Evolutionary conservation across 176 grass and related monocot species (phyloP).

Genomic region (Neostapfia colusana): DNA sequence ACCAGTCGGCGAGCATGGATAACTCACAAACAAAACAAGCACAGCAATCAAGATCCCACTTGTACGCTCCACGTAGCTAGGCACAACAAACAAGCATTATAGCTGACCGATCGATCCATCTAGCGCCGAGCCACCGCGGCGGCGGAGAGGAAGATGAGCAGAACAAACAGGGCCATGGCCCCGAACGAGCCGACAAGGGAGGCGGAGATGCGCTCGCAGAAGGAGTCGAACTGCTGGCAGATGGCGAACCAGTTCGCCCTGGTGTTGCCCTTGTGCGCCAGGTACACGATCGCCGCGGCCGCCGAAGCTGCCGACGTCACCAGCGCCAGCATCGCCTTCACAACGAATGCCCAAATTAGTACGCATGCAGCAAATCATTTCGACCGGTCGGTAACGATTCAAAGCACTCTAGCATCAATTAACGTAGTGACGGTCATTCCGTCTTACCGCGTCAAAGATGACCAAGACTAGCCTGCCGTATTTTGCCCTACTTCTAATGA

Average conservation of each 20-base stretch:
- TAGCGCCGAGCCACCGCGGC: slow-evolving; percentile 37
- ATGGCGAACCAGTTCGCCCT: slow-evolving; percentile 58
- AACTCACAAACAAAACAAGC: neutral
- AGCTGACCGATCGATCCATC: neutral
- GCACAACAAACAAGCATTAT: neutral
- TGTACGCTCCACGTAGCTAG: neutral
- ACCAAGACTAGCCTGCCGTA: slow-evolving; percentile 36
- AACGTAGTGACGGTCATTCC: neutral
- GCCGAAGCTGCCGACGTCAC: slow-evolving; percentile 45
- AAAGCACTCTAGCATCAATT: neutral
- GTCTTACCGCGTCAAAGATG: slow-evolving; percentile 48
- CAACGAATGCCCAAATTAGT: neutral
- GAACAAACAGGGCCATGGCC: slow-evolving; percentile 35
- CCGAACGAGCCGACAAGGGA: too few relatives aligned
- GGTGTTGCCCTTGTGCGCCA: slow-evolving; percentile 57
- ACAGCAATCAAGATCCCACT: neutral
- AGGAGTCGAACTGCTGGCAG: too few relatives aligned
- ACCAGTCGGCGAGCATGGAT: too few relatives aligned
- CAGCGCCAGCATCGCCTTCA: slow-evolving; percentile 60
- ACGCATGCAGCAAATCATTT: neutral
- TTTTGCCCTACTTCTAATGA: slow-evolving; percentile 47
- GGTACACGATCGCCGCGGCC: slow-evolving; percentile 51
- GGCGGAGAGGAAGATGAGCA: slow-evolving; percentile 52
- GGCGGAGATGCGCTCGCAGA: too few relatives aligned
- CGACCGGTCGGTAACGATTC: neutral